Evolutionary conservation across 2,329 filamentous ascomycete species (phyloP), one percentile per base, ranked within the genome.

Genomic region (Fonsecaea monophora): DNA sequence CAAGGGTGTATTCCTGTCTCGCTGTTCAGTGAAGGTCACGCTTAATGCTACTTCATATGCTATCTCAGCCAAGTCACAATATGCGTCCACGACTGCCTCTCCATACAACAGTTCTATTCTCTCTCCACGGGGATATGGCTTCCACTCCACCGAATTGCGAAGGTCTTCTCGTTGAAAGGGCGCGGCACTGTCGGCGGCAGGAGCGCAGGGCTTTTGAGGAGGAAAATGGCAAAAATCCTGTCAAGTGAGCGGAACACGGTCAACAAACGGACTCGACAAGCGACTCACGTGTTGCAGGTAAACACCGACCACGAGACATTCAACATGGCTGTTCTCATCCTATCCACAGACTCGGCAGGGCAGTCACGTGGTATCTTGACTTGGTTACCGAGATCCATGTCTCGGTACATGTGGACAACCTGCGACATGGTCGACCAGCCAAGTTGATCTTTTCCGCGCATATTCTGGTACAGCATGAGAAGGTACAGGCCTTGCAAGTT

Each of bases 31-130:
- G 15, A 60, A 60, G 12, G 57, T 30, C 30, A 60, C 57, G 13
- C 57, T 60, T 32, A 60, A 60, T 10, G 57, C 57, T 35, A 60
- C 57, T 42, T 50, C 57, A 40, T 60, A 60, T 37, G 57, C 57
- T 13, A 60, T 60, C 32, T 60, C 57, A n/a, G 57, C 57, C 42
- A 60, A 60, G 57, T 60, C 57, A 37, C 57, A 60, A 34, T 53
- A 50, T 1, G 57, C 57, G 18, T 60, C 37, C 21, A 60, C 42
- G 8, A 60, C 30, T 5, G 40, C 15, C 13, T 60, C 45, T 32
- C 57, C 57, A 21, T 60, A 60, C 10, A 60, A 42, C 13, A 30
- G 40, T 25, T 60, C 57, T 35, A 35, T 21, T 34, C 40, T 48
- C 35, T 50, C 57, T 37, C 32, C 32, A 3, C 57, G 57, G 13